phyloP scores from a whole-genome alignment of 2,329 filamentous ascomycete genomes.

The Botryotinia convoluta region DNA sequence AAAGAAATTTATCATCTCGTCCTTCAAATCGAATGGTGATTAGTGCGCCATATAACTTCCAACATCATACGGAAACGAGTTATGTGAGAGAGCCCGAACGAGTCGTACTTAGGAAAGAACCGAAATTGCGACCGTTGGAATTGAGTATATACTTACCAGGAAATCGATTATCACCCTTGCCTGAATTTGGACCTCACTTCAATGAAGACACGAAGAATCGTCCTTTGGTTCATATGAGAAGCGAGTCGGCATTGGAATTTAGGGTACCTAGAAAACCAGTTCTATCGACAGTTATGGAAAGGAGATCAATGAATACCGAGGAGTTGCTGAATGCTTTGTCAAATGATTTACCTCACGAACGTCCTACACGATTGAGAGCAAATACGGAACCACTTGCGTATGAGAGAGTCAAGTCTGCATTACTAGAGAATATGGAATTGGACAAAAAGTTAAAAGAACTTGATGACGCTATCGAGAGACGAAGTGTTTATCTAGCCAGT shows the following conservation, averaged over 20 bases:
- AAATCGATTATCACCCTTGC: conserved; percentile 54
- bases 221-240: conserved; percentile 30
- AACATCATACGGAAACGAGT: conserved; percentile 17
- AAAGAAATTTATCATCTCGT: conserved; percentile 43
- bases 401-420: conserved; percentile 36
- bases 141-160: conserved; percentile 51
- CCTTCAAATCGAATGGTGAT: conserved; percentile 29
- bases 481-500: conserved; percentile 49
- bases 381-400: conserved; percentile 35
- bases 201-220: conserved; percentile 26
- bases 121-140: conserved; percentile 53
- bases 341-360: conserved; percentile 29
- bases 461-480: conserved; percentile 54
- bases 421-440: conserved; percentile 48
- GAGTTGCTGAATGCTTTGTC: conserved; percentile 32
- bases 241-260: conserved; percentile 35
- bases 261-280: conserved; percentile 36
- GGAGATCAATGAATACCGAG: conserved; percentile 30
- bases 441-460: conserved; percentile 59
- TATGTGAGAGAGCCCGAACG: conserved; percentile 31
- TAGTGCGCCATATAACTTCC: conserved; percentile 20
- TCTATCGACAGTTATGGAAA: conserved; percentile 31
- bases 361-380: conserved; percentile 33
- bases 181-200: conserved; percentile 45
- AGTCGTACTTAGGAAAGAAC: conserved; percentile 41